Percentiles rank a stretch among this genome's conserved stretches.
Conservation (phyloP, 2,329 filamentous ascomycete genomes). For the Ceratocystis ficicola region DNA sequence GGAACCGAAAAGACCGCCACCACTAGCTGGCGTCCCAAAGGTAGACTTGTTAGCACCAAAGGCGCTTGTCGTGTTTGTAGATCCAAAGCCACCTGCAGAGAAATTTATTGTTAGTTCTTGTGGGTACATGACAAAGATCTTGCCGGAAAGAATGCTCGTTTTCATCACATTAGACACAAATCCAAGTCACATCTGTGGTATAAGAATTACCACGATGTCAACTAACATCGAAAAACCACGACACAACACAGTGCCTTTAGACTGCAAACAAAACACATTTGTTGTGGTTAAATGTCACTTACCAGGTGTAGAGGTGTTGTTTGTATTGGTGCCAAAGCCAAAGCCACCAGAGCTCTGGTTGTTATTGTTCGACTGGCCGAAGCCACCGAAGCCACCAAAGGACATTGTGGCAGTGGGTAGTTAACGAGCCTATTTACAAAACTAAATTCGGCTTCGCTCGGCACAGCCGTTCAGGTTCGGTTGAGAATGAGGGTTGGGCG, state of each 20-base stretch:
- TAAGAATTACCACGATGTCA: too few species aligned
- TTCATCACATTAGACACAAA: too few species aligned
- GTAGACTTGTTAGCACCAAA: conserved; percentile 38
- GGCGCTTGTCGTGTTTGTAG: conserved; percentile 28
- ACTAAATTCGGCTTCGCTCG: not conserved
- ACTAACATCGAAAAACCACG: not conserved
- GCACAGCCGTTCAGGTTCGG: not conserved
- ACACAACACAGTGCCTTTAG: not conserved
- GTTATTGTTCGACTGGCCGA: conserved; percentile 39
- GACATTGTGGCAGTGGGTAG: conserved; percentile 35
- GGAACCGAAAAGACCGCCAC: conserved; percentile 30
- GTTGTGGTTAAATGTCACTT: not conserved
- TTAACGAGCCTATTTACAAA: not conserved
- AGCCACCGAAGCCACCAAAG: conserved; percentile 41
- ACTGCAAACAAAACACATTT: not conserved
- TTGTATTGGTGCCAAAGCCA: conserved; percentile 31
- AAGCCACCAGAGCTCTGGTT: conserved; percentile 31
- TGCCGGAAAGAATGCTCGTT: too few species aligned
- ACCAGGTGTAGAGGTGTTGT: conserved; percentile 29
- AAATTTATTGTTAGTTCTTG: not conserved
- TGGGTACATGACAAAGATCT: conserved; percentile 5
- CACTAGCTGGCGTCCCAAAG: conserved; percentile 35
- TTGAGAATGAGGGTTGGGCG: too few species aligned
- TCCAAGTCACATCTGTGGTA: too few species aligned
- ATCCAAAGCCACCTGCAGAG: conserved; percentile 23